Evolutionary conservation across 139 green algal genomes (phyloP).

Genomic region (Chlamydomonas eustigma): DNA sequence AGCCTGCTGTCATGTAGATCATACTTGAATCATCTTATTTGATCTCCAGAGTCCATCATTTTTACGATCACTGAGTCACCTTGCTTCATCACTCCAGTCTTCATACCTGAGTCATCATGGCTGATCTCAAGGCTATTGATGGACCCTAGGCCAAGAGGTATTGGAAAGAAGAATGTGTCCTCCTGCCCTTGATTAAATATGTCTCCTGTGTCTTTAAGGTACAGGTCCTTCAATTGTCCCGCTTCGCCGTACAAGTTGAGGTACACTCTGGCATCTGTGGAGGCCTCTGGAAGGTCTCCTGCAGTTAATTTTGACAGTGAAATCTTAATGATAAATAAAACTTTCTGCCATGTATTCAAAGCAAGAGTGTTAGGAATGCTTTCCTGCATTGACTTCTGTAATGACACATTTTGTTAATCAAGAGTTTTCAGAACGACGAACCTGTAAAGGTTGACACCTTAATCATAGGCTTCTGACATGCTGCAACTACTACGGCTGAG

Average conservation of each 20-base stretch:
- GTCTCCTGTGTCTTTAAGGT: constrained; percentile 26
- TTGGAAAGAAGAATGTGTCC: constrained; percentile 36
- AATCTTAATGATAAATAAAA: too few species aligned
- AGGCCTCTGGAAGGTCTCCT: constrained; percentile 8
- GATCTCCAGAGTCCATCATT: too few species aligned
- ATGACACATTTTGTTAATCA: too few species aligned
- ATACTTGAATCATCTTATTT: too few species aligned
- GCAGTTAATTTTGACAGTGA: too few species aligned
- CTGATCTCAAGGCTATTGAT: constrained; percentile 23
- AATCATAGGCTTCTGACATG: constrained; percentile 7
- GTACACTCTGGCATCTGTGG: constrained; percentile 30
- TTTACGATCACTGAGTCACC: neutral
- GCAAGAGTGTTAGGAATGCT: too few species aligned
- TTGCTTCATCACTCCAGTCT: neutral
- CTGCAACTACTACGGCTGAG: neutral
- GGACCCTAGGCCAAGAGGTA: constrained; percentile 22
- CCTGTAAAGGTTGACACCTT: constrained; percentile 23
- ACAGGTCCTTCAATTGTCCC: constrained; percentile 25
- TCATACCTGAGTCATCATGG: constrained; percentile 32
- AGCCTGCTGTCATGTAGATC: too few species aligned
- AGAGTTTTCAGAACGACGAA: too few species aligned
- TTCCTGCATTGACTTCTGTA: too few species aligned
- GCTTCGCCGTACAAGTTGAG: constrained; percentile 25
- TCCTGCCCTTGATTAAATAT: constrained; percentile 19
- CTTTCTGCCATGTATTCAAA: too few species aligned